Evolutionary conservation across 2,329 filamentous ascomycete species (phyloP).

Genomic region (Arthroderma uncinatum): DNA sequence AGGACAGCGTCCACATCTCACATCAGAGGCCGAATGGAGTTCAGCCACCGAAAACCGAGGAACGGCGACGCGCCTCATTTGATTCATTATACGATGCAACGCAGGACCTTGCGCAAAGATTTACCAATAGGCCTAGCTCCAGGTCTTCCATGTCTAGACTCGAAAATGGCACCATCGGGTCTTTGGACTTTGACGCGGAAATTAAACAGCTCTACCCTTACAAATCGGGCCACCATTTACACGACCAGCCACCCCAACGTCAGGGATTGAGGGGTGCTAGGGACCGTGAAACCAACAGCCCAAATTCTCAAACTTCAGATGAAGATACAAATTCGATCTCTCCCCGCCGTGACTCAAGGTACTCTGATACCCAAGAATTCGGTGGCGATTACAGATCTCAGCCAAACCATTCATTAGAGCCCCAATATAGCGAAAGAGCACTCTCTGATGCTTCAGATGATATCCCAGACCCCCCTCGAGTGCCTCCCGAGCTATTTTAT

Average conservation of each 20-base stretch:
- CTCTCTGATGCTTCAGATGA: slow-evolving; percentile 6
- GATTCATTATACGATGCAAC: slow-evolving; percentile 42
- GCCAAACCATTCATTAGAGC: background rate
- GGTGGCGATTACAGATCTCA: background rate
- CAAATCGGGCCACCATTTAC: background rate
- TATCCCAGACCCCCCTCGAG: background rate
- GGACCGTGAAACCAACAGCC: background rate
- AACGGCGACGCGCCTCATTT: slow-evolving; percentile 42
- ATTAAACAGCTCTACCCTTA: background rate
- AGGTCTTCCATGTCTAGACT: slow-evolving; percentile 36
- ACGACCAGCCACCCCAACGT: background rate
- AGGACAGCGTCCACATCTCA: background rate
- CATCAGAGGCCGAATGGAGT: slow-evolving; percentile 6
- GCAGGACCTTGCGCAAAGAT: slow-evolving; percentile 41
- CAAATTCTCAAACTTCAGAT: background rate
- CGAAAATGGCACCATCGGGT: slow-evolving; percentile 19
- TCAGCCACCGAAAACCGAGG: background rate
- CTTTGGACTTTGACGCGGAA: slow-evolving; percentile 2
- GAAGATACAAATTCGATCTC: background rate
- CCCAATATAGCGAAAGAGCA: background rate
- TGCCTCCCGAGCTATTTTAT: slow-evolving; percentile 34
- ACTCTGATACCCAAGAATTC: background rate
- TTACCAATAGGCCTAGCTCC: slow-evolving; percentile 31
- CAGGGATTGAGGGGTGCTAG: background rate
- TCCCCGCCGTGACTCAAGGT: background rate